Base-by-base conservation (phyloP, 192 early-diverging fungal genomes). In the Rhizophagus sp. region DNA sequence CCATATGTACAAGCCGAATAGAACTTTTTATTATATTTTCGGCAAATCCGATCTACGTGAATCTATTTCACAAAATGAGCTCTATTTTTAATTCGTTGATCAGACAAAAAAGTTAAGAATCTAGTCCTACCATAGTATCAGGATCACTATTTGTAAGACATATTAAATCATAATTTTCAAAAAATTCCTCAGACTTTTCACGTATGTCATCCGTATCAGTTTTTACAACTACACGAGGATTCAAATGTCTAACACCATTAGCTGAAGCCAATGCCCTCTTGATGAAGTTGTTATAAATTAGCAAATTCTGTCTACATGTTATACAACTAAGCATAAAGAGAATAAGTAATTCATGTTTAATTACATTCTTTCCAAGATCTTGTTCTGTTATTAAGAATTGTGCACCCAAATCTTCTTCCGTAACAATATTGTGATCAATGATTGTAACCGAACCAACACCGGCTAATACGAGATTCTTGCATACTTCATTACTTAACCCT, bases 381-480 rank as follows among this genome's bases (percentile, higher is more conserved):
- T 67, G 86, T 68, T 83, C 82, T 2, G 82, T 80, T 33, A 92
- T 68, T 44, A 94, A 94, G 75, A 97, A 96, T 72, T 95, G 94
- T 17, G 93, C 85, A 1, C 91, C 93, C 27, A 97, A 81, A 81
- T 96, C 95, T 63, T 88, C 76, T 24, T 85, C 79, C 0, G 76
- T 83, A 1, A 96, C 93, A 0, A 71, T 73, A 11, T 84, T 78
- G 19, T 84, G 80, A 76, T 97, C 96, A 49, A 91, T 65, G 0
- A 99, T 74, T 0, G 92, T 93, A 17, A 99, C 81, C 0, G 85
- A 82, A 2, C 95, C 95, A 19, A 98, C 82, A 22, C 97, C 97
- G 0, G 97, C 92, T 8, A 99, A 87, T 1, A 96, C 95, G 57
- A 98, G 84, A 83, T 99, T 99, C 83, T 99, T 99, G 85, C 91